phyloP scores from a whole-genome alignment of 306 rosid species.

The Gastrolobium bilobum region DNA sequence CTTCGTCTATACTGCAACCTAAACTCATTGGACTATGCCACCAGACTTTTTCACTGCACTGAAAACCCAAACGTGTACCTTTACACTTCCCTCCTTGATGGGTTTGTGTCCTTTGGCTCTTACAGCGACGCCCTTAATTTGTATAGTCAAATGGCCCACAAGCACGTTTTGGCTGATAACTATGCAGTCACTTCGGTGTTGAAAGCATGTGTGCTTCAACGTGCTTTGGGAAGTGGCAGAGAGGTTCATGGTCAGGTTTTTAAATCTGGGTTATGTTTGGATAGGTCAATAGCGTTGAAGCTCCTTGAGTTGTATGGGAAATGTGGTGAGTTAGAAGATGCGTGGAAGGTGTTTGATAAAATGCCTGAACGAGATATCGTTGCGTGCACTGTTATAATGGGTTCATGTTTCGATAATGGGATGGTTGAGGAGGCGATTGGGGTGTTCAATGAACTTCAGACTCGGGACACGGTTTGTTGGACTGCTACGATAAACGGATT shows the following conservation, averaged over 20 bases:
- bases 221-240: constrained; percentile 43
- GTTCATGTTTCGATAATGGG: constrained; percentile 46
- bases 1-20: constrained; percentile 51
- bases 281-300: constrained; percentile 55
- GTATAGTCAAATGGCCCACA: constrained; percentile 45
- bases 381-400: constrained; percentile 51
- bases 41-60: constrained; percentile 46
- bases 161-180: constrained; percentile 46
- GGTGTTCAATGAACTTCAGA: constrained; percentile 39
- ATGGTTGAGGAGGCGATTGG: constrained; percentile 51
- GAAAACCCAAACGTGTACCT: constrained; percentile 58
- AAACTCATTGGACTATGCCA: constrained; percentile 51
- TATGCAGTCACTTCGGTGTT: constrained; percentile 54
- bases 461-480: constrained; percentile 49
- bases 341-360: constrained; percentile 52
- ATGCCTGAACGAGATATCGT: constrained; percentile 60
- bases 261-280: constrained; percentile 57
- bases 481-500: constrained; percentile 46
- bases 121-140: constrained; percentile 48
- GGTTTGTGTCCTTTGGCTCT: constrained; percentile 50
- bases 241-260: constrained; percentile 56
- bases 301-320: constrained; percentile 56
- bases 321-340: constrained; percentile 48
- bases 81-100: constrained; percentile 61
- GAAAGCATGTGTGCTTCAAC: constrained; percentile 56